Conservation (phyloP, 345 rosid species). For the Eucalyptus marginata region DNA sequence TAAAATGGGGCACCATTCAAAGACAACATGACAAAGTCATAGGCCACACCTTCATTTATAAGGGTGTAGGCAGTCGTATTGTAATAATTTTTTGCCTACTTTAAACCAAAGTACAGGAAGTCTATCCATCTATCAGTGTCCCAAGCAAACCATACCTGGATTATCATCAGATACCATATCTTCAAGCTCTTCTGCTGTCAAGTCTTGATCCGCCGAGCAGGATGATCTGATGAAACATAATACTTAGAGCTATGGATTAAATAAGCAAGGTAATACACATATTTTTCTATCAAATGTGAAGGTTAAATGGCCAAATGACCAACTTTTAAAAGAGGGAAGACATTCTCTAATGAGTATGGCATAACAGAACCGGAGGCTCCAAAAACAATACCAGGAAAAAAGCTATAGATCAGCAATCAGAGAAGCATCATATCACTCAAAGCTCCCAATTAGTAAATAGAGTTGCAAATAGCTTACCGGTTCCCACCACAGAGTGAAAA, state of each 20-base stretch:
- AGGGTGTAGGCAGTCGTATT: not conserved
- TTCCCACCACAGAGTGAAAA: too few species aligned
- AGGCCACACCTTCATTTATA: not conserved
- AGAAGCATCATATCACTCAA: too few species aligned
- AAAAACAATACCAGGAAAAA: too few species aligned
- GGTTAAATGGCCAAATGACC: too few species aligned
- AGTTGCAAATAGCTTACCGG: too few species aligned
- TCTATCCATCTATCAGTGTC: not conserved
- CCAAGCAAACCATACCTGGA: constrained; percentile 27
- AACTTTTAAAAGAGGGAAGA: too few species aligned
- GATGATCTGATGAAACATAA: constrained; percentile 25
- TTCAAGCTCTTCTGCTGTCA: constrained; percentile 43
- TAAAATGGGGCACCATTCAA: not conserved
- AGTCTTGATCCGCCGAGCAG: constrained; percentile 46
- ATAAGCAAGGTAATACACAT: too few species aligned
- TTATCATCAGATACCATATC: constrained; percentile 30
- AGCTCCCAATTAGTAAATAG: too few species aligned
- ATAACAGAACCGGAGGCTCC: too few species aligned
- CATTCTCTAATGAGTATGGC: too few species aligned
- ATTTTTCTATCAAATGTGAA: too few species aligned
- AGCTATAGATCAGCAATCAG: too few species aligned
- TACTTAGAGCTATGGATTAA: not conserved
- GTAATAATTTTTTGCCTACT: not conserved
- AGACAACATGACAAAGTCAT: not conserved
- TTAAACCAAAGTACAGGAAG: not conserved